Evolutionary conservation across 2,329 filamentous ascomycete genomes (phyloP).

Genomic region (Alternaria arborescens): DNA sequence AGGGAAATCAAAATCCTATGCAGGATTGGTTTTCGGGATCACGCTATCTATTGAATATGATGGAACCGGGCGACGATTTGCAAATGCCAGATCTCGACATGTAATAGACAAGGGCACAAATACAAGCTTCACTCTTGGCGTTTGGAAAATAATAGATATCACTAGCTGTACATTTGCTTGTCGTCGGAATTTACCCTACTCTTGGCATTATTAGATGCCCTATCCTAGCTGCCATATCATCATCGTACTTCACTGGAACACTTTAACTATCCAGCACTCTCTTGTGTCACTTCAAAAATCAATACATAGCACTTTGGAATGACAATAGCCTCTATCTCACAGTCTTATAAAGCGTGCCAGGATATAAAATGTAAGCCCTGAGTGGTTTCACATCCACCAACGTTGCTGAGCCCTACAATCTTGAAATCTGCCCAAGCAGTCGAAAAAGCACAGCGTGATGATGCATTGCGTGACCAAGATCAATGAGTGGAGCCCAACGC

Average conservation of each 20-base stretch:
- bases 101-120: neutral
- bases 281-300: neutral
- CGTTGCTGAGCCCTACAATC: neutral
- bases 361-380: neutral
- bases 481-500: neutral
- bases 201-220: neutral
- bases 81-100: constrained; percentile 43
- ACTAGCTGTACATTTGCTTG: neutral
- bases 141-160: neutral
- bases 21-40: constrained; percentile 74
- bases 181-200: neutral
- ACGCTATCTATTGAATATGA: constrained; percentile 69
- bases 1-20: constrained; percentile 55
- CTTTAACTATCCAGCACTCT: neutral
- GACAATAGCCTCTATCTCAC: neutral
- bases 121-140: neutral
- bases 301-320: neutral
- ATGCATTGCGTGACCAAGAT: neutral
- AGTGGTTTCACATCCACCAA: neutral
- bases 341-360: neutral
- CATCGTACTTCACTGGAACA: neutral
- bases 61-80: constrained; percentile 65
- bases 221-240: neutral
- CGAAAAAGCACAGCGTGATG: neutral
- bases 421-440: neutral